phyloP scores from a whole-genome alignment of 768 basidiomycete genomes.

The Austroboletus festivus region DNA sequence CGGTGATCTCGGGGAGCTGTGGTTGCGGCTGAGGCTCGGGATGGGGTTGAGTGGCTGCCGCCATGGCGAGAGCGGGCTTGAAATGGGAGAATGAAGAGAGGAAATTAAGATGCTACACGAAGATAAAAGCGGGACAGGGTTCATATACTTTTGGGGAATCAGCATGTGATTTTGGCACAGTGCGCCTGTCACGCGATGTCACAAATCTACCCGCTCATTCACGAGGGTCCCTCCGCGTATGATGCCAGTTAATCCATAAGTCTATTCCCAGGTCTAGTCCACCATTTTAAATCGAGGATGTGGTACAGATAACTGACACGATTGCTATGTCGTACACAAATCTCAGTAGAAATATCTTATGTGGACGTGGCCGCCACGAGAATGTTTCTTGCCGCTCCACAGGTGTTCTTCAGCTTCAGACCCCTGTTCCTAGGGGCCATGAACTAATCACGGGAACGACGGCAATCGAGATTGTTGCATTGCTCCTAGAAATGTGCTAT shows the following conservation, averaged over 20 bases:
- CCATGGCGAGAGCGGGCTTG: conserved; percentile 29
- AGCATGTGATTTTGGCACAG: conserved; percentile 24
- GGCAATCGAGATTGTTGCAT: not conserved
- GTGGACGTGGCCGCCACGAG: not conserved
- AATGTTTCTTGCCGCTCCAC: not conserved
- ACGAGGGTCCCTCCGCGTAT: no score
- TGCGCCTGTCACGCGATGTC: conserved; percentile 24
- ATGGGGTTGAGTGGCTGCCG: conserved; percentile 31
- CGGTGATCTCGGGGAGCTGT: conserved; percentile 52
- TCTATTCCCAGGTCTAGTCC: no score
- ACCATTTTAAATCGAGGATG: no score
- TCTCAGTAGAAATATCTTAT: no score
- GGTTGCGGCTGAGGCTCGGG: conserved; percentile 16
- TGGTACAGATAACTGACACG: no score
- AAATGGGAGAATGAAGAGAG: conserved; percentile 1
- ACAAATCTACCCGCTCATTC: conserved; percentile 8
- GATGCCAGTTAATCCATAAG: not conserved
- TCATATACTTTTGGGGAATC: conserved; percentile 22
- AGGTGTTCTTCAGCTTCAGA: not conserved
- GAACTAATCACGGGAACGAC: conserved; percentile 8
- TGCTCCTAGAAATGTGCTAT: conserved; percentile 6
- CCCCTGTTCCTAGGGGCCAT: conserved; percentile 11
- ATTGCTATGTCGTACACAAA: no score
- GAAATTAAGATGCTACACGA: conserved; percentile 8
- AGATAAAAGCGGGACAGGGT: conserved; percentile 15